Base-by-base conservation (phyloP, 2,329 filamentous ascomycete genomes). In the Colletotrichum filicis region DNA sequence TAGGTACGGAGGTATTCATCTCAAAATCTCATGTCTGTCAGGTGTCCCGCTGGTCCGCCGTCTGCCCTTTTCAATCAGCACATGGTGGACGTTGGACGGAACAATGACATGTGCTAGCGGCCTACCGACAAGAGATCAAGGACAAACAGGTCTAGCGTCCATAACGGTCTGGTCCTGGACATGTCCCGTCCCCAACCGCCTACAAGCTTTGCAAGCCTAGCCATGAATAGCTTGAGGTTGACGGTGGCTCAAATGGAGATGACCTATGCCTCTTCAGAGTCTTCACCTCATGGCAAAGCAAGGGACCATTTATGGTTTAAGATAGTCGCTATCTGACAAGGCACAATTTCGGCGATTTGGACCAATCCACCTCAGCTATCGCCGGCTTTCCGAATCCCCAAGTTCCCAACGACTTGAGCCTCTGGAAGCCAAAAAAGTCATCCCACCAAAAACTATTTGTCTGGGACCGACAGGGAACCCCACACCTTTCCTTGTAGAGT, bases 371-470 rank as follows among this genome's bases (percentile, higher is more conserved):
- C 32, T 35, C 4, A 72, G 68, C 68, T 49, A 58, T 19, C 11
- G 19, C 19, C n/a, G 28, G 28, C 28, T 32, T 60, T n/a, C 66
- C 60, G 66, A 71, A 66, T 24, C 70, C 70, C 32, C 32, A 35
- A 35, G 12, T 35, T 35, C 32, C 60, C 71, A 71, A 71, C 71
- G 67, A 73, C 71, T n/a, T 32, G 60, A n/a, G 14, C 26, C 28
- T 55, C 28, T 24, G 49, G 61, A 52, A 30, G 30, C 32, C 60
- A 28, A 60, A 69, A 49, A 49, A 32, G 67, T 53, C 71, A 73
- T 73, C 71, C 71, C 71, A 71, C 67, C 67, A 66, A 73, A 65
- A 73, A 68, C 67, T 64, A 57, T 49, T 32, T 56, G 42, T 64
- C 63, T 56, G 65, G 69, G 58, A 72, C 59, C 42, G 65, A 62